Conservation (phyloP, 768 basidiomycete genomes). For the Collybiopsis confluens region DNA sequence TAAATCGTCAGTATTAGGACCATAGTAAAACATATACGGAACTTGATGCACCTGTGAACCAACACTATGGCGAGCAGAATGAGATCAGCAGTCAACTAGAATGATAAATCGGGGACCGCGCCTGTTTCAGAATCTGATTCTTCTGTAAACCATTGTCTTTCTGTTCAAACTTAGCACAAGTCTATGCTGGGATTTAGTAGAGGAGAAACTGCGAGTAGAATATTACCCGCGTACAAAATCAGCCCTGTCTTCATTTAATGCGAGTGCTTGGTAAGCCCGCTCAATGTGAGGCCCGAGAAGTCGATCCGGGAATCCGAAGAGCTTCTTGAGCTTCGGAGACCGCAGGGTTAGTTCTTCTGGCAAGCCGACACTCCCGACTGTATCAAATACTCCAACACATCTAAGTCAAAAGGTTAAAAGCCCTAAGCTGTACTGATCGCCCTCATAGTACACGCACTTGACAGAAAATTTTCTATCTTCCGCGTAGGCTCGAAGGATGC, state of each 20-base stretch:
- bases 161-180: constrained; percentile 62
- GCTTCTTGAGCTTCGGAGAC: constrained; percentile 37
- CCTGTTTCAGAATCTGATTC: constrained; percentile 61
- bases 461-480: constrained; percentile 50
- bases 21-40: neutral
- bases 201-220: no score
- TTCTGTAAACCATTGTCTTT: constrained; percentile 46
- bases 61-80: no score
- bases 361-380: constrained; percentile 67
- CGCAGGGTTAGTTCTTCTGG: constrained; percentile 58
- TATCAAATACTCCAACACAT: constrained; percentile 74
- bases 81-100: no score
- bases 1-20: neutral
- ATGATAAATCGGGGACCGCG: constrained; percentile 16
- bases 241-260: constrained; percentile 58
- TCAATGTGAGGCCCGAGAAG: constrained; percentile 60
- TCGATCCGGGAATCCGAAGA: constrained; percentile 66
- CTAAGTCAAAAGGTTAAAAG: constrained; percentile 24
- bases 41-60: constrained; percentile 57
- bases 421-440: neutral
- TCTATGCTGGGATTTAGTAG: constrained; percentile 30
- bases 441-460: constrained; percentile 39
- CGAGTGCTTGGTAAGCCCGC: constrained; percentile 65
- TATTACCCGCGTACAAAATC: constrained; percentile 53
- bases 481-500: constrained; percentile 46